These are phyloP conservation scores for Fusarium torreyae DNA, from an alignment of 2,329 filamentous ascomycete species.

Conservation along the genomic window DNA sequence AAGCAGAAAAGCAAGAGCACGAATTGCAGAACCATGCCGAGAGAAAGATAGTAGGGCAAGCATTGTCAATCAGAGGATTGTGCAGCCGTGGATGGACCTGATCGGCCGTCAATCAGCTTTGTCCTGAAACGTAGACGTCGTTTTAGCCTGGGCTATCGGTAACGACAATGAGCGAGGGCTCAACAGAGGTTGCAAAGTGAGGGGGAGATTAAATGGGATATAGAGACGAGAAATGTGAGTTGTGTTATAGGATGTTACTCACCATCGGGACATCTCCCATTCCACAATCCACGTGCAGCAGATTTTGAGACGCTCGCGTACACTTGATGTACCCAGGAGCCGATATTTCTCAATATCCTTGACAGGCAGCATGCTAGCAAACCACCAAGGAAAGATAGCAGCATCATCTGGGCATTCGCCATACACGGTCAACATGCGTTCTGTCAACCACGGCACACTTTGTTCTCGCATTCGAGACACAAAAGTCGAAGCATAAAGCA, in stretches of 20 bases:
- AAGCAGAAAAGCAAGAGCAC: conserved; percentile 38
- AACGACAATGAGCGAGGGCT: conserved; percentile 20
- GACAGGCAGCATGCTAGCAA: conserved; percentile 85
- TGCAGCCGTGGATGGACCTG: conserved; percentile 53
- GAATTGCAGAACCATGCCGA: conserved; percentile 34
- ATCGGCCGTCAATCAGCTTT: conserved; percentile 47
- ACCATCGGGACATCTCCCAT: conserved; percentile 81
- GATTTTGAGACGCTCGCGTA: conserved; percentile 86
- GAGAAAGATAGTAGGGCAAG: conserved; percentile 35
- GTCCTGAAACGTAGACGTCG: conserved; percentile 44
- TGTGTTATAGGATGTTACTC: conserved; percentile 56
- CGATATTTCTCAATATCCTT: conserved; percentile 84
- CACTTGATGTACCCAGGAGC: conserved; percentile 80
- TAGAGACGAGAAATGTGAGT: not conserved
- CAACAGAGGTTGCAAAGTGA: not conserved
- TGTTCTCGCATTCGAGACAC: conserved; percentile 77
- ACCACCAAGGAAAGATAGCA: conserved; percentile 89
- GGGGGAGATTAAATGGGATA: too few species aligned
- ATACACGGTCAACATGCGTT: conserved; percentile 80
- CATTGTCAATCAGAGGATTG: conserved; percentile 51
- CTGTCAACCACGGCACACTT: conserved; percentile 82
- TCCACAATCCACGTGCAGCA: conserved; percentile 83
- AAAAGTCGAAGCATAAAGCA: conserved; percentile 77
- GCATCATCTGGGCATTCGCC: conserved; percentile 84
- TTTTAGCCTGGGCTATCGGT: conserved; percentile 43